Percentiles rank a stretch among this genome's conserved stretches.
phyloP scores from a whole-genome alignment of 176 grass and related monocot genomes.

The barley (Hordeum vulgare) region DNA sequence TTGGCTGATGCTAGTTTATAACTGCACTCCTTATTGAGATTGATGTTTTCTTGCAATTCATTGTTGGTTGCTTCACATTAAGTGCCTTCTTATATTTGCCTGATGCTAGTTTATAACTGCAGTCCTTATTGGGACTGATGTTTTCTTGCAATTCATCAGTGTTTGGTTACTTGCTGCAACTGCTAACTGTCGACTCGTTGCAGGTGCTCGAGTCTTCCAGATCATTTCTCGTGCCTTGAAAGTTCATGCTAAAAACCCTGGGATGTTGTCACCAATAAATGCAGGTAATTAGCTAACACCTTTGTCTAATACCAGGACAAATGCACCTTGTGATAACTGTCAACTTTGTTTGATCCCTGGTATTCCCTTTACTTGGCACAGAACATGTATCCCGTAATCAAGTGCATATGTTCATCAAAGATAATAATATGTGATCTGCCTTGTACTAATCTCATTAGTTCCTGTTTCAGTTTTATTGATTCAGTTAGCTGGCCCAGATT shows the following conservation, averaged over 20 bases:
- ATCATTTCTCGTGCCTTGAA: neutral
- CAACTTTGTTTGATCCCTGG: neutral
- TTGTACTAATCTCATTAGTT: neutral
- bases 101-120: neutral
- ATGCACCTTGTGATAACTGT: neutral
- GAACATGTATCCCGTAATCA: neutral
- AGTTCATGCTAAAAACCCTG: neutral
- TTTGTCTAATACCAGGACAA: neutral
- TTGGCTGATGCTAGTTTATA: neutral
- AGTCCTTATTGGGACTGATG: neutral
- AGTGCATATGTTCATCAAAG: neutral
- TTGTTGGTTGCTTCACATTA: neutral
- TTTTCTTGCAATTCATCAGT: neutral
- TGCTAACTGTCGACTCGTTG: neutral
- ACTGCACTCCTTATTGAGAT: no score
- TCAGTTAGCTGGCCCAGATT: neutral
- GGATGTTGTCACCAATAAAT: neutral
- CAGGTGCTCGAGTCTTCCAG: neutral
- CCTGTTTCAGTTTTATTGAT: neutral
- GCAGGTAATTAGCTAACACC: neutral
- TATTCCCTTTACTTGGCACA: neutral
- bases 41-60: no score
- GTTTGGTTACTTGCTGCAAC: neutral
- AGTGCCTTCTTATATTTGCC: neutral
- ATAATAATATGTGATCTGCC: neutral